Conservation (phyloP, 2,329 filamentous ascomycete genomes). For the Alternaria angustiovoidea region DNA sequence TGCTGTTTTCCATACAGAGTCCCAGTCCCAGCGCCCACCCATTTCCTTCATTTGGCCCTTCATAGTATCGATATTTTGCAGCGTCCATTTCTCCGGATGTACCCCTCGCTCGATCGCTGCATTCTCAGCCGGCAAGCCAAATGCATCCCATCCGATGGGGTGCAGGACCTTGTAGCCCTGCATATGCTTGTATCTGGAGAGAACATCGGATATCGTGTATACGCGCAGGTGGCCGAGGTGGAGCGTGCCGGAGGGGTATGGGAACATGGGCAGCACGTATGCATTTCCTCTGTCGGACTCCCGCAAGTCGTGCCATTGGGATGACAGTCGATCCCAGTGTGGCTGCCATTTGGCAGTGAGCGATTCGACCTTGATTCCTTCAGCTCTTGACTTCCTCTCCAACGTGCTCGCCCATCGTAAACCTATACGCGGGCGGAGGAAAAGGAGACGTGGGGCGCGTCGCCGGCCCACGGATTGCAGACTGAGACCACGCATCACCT, state of each 20-base stretch:
- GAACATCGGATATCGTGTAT: conserved; percentile 88
- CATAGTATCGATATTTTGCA: conserved; percentile 82
- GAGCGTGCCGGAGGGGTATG: conserved; percentile 85
- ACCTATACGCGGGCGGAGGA: conserved; percentile 12
- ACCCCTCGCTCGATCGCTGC: conserved; percentile 84
- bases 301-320: conserved; percentile 19
- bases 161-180: conserved; percentile 78
- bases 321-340: conserved; percentile 52
- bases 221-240: conserved; percentile 89
- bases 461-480: conserved; percentile 36
- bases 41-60: conserved; percentile 80
- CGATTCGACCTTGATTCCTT: conserved; percentile 15
- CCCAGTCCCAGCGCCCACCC: conserved; percentile 86
- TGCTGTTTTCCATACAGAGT: conserved; percentile 62
- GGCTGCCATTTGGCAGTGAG: conserved; percentile 61
- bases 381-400: conserved; percentile 12
- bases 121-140: conserved; percentile 90
- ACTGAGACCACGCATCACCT: conserved; percentile 43
- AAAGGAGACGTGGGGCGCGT: conserved; percentile 25
- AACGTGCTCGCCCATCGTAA: conserved; percentile 17
- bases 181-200: conserved; percentile 78
- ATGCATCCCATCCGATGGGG: conserved; percentile 96
- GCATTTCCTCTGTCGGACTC: conserved; percentile 50
- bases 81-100: conserved; percentile 80
- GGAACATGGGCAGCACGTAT: conserved; percentile 91